phyloP scores from a whole-genome alignment of 2,329 filamentous ascomycete species.

The Pestalotiopsis sp. region DNA sequence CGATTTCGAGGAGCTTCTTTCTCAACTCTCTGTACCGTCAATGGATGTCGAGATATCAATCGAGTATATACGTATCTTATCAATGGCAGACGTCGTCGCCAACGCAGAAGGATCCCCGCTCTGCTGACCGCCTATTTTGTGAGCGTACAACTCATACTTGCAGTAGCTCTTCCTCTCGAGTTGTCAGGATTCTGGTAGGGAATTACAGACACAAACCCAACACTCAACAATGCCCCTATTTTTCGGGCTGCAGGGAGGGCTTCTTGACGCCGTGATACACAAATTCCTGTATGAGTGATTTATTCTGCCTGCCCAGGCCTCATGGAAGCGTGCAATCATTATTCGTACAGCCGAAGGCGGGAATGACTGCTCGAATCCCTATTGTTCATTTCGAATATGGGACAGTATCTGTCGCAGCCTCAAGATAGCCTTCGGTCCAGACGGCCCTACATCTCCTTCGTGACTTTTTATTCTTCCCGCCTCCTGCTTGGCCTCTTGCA shows the following conservation, averaged over 20 bases:
- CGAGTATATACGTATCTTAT: neutral
- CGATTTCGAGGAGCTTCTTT: neutral
- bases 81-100: neutral
- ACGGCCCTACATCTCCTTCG: constrained; percentile 21
- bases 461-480: constrained; percentile 42
- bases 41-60: no score
- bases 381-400: constrained; percentile 35
- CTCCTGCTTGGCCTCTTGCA: constrained; percentile 59
- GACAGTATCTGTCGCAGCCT: constrained; percentile 42
- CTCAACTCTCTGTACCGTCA: neutral
- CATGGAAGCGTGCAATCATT: neutral
- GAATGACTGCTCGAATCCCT: neutral
- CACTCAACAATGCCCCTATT: neutral
- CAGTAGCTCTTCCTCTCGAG: neutral
- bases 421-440: constrained; percentile 36
- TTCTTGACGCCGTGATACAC: neutral
- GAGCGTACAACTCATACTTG: neutral
- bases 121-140: neutral
- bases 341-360: neutral
- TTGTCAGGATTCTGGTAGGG: neutral
- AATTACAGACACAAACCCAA: neutral
- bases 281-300: neutral
- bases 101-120: neutral
- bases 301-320: neutral
- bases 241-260: neutral